Evolutionary conservation across 1,284 basidiomycete species (phyloP), one percentile per base, ranked within the genome.

Genomic region (Retiboletus flavoniger): DNA sequence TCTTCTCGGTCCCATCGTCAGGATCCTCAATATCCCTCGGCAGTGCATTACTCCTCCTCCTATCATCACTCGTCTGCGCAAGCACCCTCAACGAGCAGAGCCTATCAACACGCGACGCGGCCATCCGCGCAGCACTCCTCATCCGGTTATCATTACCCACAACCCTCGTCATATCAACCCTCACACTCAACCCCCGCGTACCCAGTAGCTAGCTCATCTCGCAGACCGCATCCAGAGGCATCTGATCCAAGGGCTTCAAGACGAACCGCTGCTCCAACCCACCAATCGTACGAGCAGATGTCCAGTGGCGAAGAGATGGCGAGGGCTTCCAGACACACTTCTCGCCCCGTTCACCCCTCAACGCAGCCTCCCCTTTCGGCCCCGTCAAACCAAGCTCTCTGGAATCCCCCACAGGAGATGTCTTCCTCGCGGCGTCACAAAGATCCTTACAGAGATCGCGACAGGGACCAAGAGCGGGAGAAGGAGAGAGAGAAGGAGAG

Each of bases 41-140:
- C 58, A 24, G 11, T 47, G 7, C 58, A 62, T 3, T 24, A 56
- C 14, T 31, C 60, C 19, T 55, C 69, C 44, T 57, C 68, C 44
- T 56, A 69, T 58, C 66, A 67, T 9, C 67, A 49, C 3, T 14
- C 59, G 24, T 47, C 66, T 34, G 41, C 54, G 24, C 59, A 66
- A 10, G 42, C 51, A n/a, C 63, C 68, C 31, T n/a, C 66, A 6
- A 50, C 68, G 4, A 63, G 59, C 47, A 72, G 58, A 66, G 49
- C 70, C 56, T 59, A 60, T 67, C 68, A 68, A 17, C 65, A 71
- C 55, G 60, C 67, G 46, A 57, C 61, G 3, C 59, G 68, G 32
- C 46, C 65, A 17, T 45, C 69, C 42, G 60, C 64, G 24, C 70
- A 72, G 55, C 44, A 65, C 31, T 3, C 66, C 24, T 43, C 71